phyloP scores from a whole-genome alignment of 192 early-diverging fungal species.

The Podochytrium sp. region DNA sequence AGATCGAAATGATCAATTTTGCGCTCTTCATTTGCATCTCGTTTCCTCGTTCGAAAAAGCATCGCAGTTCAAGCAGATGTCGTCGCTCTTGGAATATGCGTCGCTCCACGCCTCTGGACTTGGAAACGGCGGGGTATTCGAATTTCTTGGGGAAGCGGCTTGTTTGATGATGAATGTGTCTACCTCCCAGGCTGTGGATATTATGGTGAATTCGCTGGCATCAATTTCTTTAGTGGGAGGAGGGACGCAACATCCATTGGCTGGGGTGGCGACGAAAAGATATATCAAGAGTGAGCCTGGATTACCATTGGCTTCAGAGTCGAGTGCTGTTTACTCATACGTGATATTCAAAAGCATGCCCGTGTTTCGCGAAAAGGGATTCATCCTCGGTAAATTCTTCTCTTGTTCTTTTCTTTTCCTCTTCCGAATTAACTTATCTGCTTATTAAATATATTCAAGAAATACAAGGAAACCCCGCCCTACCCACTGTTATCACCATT shows the following conservation, averaged over 20 bases:
- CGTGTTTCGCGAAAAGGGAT: conserved; percentile 30
- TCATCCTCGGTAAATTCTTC: conserved; percentile 34
- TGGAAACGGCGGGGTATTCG: background rate
- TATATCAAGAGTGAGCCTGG: background rate
- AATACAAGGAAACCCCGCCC: background rate
- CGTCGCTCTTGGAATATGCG: background rate
- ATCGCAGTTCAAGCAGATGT: background rate
- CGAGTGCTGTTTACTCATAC: conserved; percentile 19
- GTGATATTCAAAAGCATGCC: conserved; percentile 26
- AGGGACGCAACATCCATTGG: background rate
- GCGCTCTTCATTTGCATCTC: conserved; percentile 4
- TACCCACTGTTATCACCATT: conserved; percentile 31
- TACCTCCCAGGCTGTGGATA: background rate
- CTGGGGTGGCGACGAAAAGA: conserved; percentile 16
- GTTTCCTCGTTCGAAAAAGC: conserved; percentile 13
- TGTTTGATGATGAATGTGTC: background rate
- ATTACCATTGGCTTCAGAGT: conserved; percentile 7
- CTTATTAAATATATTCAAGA: background rate
- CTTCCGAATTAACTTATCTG: background rate
- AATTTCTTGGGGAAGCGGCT: background rate
- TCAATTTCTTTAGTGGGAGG: background rate
- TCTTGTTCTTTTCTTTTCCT: background rate
- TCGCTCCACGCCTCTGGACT: conserved; percentile 19
- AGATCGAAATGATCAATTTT: conserved; percentile 16
- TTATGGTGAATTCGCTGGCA: background rate